Evolutionary conservation across 805 yeast species (phyloP), one percentile per base, ranked within the genome.

Genomic region (Saturnispora quitensis): DNA sequence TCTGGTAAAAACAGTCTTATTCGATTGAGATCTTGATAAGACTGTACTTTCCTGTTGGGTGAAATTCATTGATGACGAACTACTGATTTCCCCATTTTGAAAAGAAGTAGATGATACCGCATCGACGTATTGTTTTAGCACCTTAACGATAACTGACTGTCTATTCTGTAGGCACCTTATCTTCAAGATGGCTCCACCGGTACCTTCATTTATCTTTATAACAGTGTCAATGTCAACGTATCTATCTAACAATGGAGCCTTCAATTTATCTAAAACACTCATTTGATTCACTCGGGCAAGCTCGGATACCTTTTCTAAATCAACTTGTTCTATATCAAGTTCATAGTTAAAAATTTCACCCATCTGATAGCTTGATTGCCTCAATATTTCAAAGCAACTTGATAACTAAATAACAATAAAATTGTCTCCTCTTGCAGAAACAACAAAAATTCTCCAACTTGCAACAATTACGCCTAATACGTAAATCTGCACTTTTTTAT

Each of bases 131-230:
- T 40, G 35, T 36, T 53, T 56, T 9, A 55, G 40, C 9, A 48
- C 28, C 43, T 53, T 56, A 5, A 55, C 27, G 15, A 46, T 47
- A 15, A 50, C 48, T n/a, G 40, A 17, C 20, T 45, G 52, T 13
- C 52, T 40, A 17, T 38, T 44, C 5, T 13, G 17, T 31, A 31
- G 35, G 8, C 46, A 24, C 17, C 57, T 58, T 13, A 58, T 61
- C 50, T 59, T 63, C 24, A 50, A 45, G 7, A 66, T 60, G 3
- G 51, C 44, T 3, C 70, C 70, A 35, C 70, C 68, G 2, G 68
- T 58, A n/a, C 70, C 70, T 45, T 62, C 58, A 43, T 64, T 65
- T 3, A 64, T 18, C 28, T 51, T 48, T 2, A 48, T 33, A 9
- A 36, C 20, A 17, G 45, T 25, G 15, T 61, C 67, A 4, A 52